phyloP scores from a whole-genome alignment of 495 filamentous ascomycete species.

The Penicillium goetzii region DNA sequence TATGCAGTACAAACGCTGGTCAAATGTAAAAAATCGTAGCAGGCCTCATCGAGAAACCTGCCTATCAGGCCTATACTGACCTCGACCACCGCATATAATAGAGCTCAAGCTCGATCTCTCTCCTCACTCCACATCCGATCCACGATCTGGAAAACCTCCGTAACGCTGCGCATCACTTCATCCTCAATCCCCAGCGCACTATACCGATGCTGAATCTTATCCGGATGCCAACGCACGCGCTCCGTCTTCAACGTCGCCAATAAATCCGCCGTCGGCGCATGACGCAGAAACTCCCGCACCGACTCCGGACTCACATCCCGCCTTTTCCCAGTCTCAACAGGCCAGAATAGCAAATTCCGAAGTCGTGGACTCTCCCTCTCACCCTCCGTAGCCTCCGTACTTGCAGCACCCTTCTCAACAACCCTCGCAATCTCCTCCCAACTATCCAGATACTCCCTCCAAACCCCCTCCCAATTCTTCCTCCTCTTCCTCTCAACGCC shows the following conservation, averaged over 20 bases:
- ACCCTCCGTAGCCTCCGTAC: background rate
- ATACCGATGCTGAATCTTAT: constrained; percentile 93
- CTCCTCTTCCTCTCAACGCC: constrained; percentile 51
- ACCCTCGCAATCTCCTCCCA: constrained; percentile 63
- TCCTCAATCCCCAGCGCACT: constrained; percentile 68
- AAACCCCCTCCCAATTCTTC: constrained; percentile 56
- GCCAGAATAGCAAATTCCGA: constrained; percentile 73
- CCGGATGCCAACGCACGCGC: constrained; percentile 93
- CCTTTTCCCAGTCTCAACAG: constrained; percentile 64
- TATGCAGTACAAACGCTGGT: background rate
- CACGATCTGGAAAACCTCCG: constrained; percentile 88
- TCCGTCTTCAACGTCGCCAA: constrained; percentile 74
- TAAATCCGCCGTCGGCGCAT: constrained; percentile 53
- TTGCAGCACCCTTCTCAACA: constrained; percentile 9
- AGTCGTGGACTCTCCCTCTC: constrained; percentile 17
- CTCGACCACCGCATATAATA: background rate
- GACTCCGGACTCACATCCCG: constrained; percentile 64
- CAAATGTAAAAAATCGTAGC: background rate
- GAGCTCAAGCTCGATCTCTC: constrained; percentile 31
- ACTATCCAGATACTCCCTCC: constrained; percentile 63
- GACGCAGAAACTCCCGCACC: constrained; percentile 65
- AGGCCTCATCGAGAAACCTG: background rate
- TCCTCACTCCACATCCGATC: constrained; percentile 77
- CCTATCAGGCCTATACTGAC: background rate
- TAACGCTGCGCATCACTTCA: constrained; percentile 74